phyloP scores from a whole-genome alignment of 352 stramenopile species.

The Globisporangium ultimum region DNA sequence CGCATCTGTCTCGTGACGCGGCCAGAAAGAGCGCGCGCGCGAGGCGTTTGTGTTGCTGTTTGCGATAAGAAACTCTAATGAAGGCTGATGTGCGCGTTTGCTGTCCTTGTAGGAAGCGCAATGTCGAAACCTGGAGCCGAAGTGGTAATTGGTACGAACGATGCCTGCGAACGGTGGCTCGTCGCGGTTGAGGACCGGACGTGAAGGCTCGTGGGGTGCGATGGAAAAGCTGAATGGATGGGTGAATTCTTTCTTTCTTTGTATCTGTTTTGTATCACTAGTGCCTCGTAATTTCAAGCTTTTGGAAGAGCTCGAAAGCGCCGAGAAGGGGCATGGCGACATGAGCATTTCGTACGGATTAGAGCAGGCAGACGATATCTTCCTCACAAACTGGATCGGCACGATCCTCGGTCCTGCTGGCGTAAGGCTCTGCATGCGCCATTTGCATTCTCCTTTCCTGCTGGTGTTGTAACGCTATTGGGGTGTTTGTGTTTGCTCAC shows the following conservation, averaged over 20 bases:
- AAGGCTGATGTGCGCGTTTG: no score
- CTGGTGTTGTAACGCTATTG: no score
- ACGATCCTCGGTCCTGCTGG: conserved; percentile 95
- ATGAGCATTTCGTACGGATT: conserved; percentile 95
- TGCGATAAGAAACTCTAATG: no score
- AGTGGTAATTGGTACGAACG: conserved; percentile 64
- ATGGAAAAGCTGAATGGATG: no score
- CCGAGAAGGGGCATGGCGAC: conserved; percentile 91
- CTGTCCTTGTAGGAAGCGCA: not conserved
- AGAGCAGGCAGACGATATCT: conserved; percentile 96
- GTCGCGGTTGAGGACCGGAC: no score
- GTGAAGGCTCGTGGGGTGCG: no score
- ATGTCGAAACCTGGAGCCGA: conserved; percentile 81
- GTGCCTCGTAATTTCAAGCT: conserved; percentile 94
- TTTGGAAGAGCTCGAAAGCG: conserved; percentile 90
- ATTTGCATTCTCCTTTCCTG: not conserved
- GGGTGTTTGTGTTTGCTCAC: not conserved
- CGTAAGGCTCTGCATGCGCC: conserved; percentile 43
- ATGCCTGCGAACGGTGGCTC: not conserved
- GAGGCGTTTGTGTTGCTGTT: not conserved
- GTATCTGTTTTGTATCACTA: conserved; percentile 12
- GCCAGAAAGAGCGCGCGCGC: not conserved
- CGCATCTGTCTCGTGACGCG: not conserved
- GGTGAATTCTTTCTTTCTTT: not conserved
- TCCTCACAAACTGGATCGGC: conserved; percentile 98